These are phyloP conservation scores for Fonsecaea nubica DNA, from an alignment of 2,329 filamentous ascomycete genomes.

Conservation along the genomic window DNA sequence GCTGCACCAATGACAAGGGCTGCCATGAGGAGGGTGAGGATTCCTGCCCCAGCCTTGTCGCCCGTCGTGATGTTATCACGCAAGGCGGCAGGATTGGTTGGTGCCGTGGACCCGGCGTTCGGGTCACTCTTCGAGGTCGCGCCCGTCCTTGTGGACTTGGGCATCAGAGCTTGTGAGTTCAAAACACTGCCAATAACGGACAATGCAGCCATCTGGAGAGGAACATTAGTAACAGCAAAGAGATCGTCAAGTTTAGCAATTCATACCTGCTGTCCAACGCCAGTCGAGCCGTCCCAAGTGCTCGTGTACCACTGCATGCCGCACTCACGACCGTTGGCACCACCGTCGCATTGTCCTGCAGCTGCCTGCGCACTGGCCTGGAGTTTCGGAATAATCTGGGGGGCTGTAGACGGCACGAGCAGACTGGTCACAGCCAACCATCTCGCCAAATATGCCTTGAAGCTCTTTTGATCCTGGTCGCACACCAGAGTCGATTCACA, in stretches of 20 bases:
- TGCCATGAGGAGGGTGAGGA: conserved; percentile 46
- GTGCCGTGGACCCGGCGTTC: conserved; percentile 42
- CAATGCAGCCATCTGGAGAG: conserved; percentile 64
- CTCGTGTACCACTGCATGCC: conserved; percentile 51
- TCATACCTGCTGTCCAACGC: conserved; percentile 50
- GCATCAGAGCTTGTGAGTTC: conserved; percentile 52
- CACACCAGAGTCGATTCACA: conserved; percentile 64
- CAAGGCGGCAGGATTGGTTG: conserved; percentile 26
- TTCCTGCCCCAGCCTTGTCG: conserved; percentile 49
- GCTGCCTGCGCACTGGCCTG: conserved; percentile 60
- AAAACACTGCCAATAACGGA: conserved; percentile 68
- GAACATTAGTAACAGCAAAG: conserved; percentile 14
- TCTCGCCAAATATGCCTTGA: conserved; percentile 69
- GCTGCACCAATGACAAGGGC: conserved; percentile 33
- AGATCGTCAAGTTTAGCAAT: not conserved
- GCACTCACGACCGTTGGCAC: conserved; percentile 55
- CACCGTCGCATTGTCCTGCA: conserved; percentile 60
- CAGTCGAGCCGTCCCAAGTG: conserved; percentile 47
- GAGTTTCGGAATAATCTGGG: conserved; percentile 59
- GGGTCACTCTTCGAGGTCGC: conserved; percentile 58
- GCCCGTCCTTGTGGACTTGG: conserved; percentile 62
- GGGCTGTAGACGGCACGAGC: conserved; percentile 62
- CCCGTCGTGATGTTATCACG: conserved; percentile 41
- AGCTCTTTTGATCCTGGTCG: conserved; percentile 67
- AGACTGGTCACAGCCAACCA: conserved; percentile 65